Evolutionary conservation across 768 basidiomycete genomes (phyloP).

Genomic region (Lentinus brumalis): DNA sequence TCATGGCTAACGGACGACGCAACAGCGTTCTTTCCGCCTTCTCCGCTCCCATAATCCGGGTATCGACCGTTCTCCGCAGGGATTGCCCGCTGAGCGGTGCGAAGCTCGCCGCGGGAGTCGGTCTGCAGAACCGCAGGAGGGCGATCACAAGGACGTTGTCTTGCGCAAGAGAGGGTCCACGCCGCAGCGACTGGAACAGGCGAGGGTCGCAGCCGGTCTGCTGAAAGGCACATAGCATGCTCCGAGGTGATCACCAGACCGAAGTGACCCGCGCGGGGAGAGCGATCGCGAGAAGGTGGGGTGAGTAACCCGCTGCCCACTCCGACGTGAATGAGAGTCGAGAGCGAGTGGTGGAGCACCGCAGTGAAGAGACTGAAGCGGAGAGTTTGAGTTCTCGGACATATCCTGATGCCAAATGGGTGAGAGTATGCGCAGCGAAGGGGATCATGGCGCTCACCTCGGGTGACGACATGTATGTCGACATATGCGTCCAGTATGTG

Average conservation of each 20-base stretch:
- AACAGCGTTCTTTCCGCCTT: background rate
- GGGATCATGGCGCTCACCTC: too few species aligned
- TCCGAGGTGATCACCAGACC: background rate
- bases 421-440: too few species aligned
- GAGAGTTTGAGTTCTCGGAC: too few species aligned
- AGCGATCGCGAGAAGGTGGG: background rate
- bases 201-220: background rate
- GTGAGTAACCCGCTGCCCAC: background rate
- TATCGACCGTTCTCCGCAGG: background rate
- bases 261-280: background rate
- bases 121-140: background rate
- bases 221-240: background rate
- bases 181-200: background rate
- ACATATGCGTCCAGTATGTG: too few species aligned
- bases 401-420: too few species aligned
- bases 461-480: too few species aligned
- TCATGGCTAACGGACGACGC: conserved; percentile 10
- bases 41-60: background rate
- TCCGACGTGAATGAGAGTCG: too few species aligned
- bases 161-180: background rate
- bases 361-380: too few species aligned
- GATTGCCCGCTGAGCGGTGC: background rate
- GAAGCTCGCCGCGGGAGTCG: background rate
- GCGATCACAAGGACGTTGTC: background rate
- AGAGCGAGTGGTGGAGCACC: too few species aligned